Conservation (phyloP, 192 early-diverging fungal genomes). For the Backusella liffmaniae region DNA sequence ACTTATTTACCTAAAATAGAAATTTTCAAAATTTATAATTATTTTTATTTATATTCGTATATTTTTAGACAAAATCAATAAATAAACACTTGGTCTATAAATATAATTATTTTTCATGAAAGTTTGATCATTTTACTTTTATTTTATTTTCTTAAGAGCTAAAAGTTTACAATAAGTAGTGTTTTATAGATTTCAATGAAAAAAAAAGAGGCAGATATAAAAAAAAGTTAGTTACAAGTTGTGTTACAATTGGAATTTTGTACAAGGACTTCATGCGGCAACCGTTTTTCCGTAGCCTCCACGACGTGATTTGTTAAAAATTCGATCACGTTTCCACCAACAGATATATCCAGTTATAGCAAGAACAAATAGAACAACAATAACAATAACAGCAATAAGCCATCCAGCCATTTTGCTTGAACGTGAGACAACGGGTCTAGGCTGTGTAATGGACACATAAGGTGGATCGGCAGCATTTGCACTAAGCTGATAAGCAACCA, state of each 20-base stretch:
- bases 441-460: conserved; percentile 44
- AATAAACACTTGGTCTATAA: not conserved
- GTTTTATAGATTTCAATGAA: not conserved
- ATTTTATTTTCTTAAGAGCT: not conserved
- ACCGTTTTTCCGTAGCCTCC: conserved; percentile 7
- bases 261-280: not conserved
- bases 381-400: conserved; percentile 47
- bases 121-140: not conserved
- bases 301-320: conserved; percentile 3
- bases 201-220: not conserved
- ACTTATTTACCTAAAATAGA: not conserved
- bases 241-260: not conserved
- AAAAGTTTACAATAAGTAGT: not conserved
- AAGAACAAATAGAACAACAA: conserved; percentile 39
- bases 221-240: not conserved
- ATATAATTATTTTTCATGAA: not conserved
- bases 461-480: conserved; percentile 39
- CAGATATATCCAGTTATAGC: conserved; percentile 11
- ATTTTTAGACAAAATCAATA: not conserved
- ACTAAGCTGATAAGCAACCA: conserved; percentile 53
- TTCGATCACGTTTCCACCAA: conserved; percentile 23
- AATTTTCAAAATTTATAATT: not conserved
- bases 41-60: not conserved
- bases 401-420: conserved; percentile 39
- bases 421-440: conserved; percentile 38